Conservation (phyloP, 1,139 yeast genomes). For the Saccharomyces hybrid region DNA sequence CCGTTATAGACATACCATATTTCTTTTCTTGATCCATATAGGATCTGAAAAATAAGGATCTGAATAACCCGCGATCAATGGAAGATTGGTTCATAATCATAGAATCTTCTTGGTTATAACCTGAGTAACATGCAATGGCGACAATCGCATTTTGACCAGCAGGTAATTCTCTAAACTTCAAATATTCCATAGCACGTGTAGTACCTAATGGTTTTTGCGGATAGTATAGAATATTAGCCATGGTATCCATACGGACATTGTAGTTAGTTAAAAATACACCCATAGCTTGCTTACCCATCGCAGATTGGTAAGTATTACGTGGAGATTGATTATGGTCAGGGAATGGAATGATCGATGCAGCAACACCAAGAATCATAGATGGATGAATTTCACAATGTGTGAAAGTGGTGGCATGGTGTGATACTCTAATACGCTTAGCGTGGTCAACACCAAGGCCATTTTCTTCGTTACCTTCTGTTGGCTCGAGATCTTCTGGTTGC, state of each 20-base stretch:
- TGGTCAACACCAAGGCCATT: constrained; percentile 37
- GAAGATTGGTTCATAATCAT: constrained; percentile 99
- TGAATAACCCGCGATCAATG: constrained; percentile 90
- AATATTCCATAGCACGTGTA: constrained; percentile 96
- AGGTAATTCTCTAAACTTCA: constrained; percentile 95
- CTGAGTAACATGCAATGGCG: constrained; percentile 96
- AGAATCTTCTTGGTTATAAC: constrained; percentile 99
- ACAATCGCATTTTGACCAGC: constrained; percentile 99
- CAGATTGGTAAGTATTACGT: constrained; percentile 97
- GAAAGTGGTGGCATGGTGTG: constrained; percentile 71
- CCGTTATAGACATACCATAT: constrained; percentile 96
- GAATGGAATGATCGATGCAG: constrained; percentile 98
- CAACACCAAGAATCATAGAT: constrained; percentile 96
- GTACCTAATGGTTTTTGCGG: constrained; percentile 99
- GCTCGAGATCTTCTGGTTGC: constrained; percentile 94
- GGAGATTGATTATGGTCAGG: constrained; percentile 99
- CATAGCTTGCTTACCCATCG: constrained; percentile 99
- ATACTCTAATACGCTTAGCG: constrained; percentile 81
- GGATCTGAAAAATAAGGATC: constrained; percentile 92
- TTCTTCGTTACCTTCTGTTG: constrained; percentile 47
- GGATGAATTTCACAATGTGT: constrained; percentile 99
- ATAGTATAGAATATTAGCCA: constrained; percentile 94
- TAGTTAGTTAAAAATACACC: constrained; percentile 98
- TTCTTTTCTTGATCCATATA: constrained; percentile 98
- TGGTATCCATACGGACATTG: constrained; percentile 96